These are phyloP conservation scores for Sporisorium scitamineum DNA, from an alignment of 1,284 basidiomycete genomes.

Conservation along the genomic window DNA sequence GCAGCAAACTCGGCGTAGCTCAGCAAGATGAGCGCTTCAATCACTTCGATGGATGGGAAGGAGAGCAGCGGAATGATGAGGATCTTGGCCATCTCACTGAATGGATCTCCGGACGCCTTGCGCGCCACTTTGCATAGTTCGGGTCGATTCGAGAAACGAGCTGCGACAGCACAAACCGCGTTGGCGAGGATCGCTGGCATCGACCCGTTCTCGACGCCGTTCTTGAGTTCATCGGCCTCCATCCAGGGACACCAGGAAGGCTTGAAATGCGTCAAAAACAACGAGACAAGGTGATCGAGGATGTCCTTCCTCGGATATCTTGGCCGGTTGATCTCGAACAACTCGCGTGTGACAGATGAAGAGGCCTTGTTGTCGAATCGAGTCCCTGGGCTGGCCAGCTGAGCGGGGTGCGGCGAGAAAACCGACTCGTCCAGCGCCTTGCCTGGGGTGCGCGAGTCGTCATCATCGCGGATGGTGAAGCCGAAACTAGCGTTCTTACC, in stretches of 20 bases:
- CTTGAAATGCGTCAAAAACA: conserved; percentile 57
- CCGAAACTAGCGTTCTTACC: conserved; percentile 21
- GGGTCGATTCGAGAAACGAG: conserved; percentile 51
- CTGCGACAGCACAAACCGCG: conserved; percentile 57
- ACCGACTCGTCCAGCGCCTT: conserved; percentile 31
- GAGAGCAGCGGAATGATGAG: conserved; percentile 62
- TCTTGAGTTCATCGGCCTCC: conserved; percentile 50
- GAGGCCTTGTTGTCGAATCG: conserved; percentile 41
- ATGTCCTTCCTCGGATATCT: conserved; percentile 55
- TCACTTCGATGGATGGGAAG: conserved; percentile 60
- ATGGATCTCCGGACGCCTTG: conserved; percentile 56
- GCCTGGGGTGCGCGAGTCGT: conserved; percentile 27
- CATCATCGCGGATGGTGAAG: conserved; percentile 45
- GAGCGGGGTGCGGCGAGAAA: conserved; percentile 33
- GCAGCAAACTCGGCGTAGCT: conserved; percentile 61
- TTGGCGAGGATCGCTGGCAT: conserved; percentile 62
- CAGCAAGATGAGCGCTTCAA: conserved; percentile 57
- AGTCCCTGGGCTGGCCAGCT: conserved; percentile 19
- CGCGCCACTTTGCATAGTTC: conserved; percentile 51
- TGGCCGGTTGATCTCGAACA: conserved; percentile 59
- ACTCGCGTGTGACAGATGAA: conserved; percentile 53
- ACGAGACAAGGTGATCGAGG: conserved; percentile 49
- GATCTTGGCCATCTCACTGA: conserved; percentile 64
- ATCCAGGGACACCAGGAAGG: conserved; percentile 60
- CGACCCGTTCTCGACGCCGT: conserved; percentile 44